Conservation (phyloP, 495 filamentous ascomycete genomes). For the Hypoxylon cercidicola region DNA sequence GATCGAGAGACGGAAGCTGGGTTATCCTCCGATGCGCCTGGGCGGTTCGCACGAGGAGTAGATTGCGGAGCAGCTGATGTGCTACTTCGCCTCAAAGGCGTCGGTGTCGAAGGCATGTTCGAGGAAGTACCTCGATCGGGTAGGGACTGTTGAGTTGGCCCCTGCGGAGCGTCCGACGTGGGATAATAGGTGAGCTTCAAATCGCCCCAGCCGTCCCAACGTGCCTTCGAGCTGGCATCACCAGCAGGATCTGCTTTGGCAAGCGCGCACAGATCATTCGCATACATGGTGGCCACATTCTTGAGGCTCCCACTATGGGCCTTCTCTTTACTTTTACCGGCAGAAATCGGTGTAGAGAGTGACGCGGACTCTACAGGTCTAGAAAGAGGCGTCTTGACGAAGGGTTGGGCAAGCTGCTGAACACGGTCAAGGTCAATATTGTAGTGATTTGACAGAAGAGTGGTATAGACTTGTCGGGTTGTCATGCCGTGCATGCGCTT, state of each 20-base stretch:
- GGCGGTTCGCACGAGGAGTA: slow-evolving; percentile 50
- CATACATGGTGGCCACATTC: slow-evolving; percentile 67
- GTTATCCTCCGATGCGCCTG: slow-evolving; percentile 52
- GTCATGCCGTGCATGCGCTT: slow-evolving; percentile 68
- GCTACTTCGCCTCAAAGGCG: slow-evolving; percentile 59
- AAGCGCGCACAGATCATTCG: slow-evolving; percentile 80
- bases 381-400: slow-evolving; percentile 71
- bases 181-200: slow-evolving; percentile 60
- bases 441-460: slow-evolving; percentile 86
- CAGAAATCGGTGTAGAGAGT: slow-evolving; percentile 54
- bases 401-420: slow-evolving; percentile 82
- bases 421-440: slow-evolving; percentile 93
- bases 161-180: slow-evolving; percentile 39
- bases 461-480: slow-evolving; percentile 71
- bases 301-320: slow-evolving; percentile 42
- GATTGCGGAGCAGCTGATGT: slow-evolving; percentile 47
- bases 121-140: slow-evolving; percentile 35
- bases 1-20: slow-evolving; percentile 43
- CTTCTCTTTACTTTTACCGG: slow-evolving; percentile 80
- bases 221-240: slow-evolving; percentile 31
- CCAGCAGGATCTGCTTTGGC: slow-evolving; percentile 61
- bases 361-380: slow-evolving; percentile 52
- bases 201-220: slow-evolving; percentile 62
- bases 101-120: slow-evolving; percentile 54
- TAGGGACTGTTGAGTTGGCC: slow-evolving; percentile 31